Evolutionary conservation across 176 grass and related monocot species (phyloP), one percentile per base, ranked within the genome.

Genomic region (Chloris gayana): DNA sequence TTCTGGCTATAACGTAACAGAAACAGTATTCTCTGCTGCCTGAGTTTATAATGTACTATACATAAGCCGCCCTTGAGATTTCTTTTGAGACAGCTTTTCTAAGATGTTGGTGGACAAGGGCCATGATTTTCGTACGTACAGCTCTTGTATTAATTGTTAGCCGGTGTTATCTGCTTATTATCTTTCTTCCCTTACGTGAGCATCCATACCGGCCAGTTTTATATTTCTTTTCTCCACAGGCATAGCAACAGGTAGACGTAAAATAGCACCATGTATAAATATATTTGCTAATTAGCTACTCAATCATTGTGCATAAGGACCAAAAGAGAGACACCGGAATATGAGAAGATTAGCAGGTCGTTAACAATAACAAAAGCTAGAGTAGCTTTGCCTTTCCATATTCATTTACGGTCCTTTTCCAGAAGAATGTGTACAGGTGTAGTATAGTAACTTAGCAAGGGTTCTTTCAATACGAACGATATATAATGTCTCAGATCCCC

Each of bases 351-450:
- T 39, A 21, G 58, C 65, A 19, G 67, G 76, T 49, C 30, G 22
- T 67, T 25, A 75, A 31, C 60, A 75, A 67, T 74, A 74, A 74
- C 25, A 18, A 56, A 74, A 53, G 25, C 10, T 19, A 8, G 30
- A 9, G 7, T 34, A 66, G 4, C 61, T 34, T 64, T n/a, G 25
- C n/a, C n/a, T n/a, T n/a, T 4, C 58, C 12, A 24, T 33, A 13
- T 7, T 34, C 19, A 32, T 19, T 53, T n/a, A 19, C 0, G 18
- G 2, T 26, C 30, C 26, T 73, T 34, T 33, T 34, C 9, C 22
- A 54, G 30, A 34, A 14, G 47, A 73, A 56, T 30, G 21, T 73
- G 47, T n/a, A n/a, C n/a, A n/a, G n/a, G n/a, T n/a, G n/a, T n/a
- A n/a, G n/a, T n/a, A n/a, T n/a, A n/a, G n/a, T n/a, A n/a, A n/a